Percentiles rank a stretch among this genome's conserved stretches.
These are phyloP conservation scores for Miscanthus lutarioriparius DNA, from an alignment of 176 grass and related monocot species.

Conservation along the genomic window DNA sequence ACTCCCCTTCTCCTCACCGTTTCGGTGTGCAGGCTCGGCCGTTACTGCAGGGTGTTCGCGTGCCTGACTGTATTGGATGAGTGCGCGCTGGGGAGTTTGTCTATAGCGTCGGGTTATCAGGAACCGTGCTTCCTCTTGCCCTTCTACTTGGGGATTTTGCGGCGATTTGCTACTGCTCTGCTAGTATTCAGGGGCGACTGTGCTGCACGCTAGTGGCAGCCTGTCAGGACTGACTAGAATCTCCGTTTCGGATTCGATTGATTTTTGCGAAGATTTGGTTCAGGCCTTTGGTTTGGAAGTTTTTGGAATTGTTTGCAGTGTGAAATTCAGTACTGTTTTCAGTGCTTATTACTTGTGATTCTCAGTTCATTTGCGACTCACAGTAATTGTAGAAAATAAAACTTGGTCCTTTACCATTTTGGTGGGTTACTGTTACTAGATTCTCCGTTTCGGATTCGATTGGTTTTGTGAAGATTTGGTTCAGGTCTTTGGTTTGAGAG, in stretches of 20 bases:
- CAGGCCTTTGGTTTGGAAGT: conserved; percentile 1
- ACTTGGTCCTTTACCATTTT: neutral
- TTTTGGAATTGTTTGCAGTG: neutral
- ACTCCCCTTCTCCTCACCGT: neutral
- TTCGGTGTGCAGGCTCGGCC: neutral
- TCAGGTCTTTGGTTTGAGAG: neutral
- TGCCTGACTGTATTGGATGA: conserved; percentile 24
- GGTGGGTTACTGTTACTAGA: neutral
- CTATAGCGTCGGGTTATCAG: neutral
- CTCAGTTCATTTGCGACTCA: neutral
- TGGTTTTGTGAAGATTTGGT: conserved; percentile 9
- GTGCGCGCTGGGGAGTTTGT: neutral
- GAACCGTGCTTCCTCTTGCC: neutral
- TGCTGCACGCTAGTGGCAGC: neutral
- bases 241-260: neutral
- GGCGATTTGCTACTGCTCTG: conserved; percentile 25
- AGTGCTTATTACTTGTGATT: neutral
- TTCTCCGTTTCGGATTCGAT: neutral
- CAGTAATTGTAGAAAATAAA: neutral
- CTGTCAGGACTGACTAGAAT: neutral
- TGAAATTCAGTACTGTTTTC: neutral
- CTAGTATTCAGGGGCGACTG: neutral
- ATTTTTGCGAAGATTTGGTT: conserved; percentile 5
- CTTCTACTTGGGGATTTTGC: neutral
- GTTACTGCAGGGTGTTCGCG: neutral